phyloP scores from a whole-genome alignment of 2,329 filamentous ascomycete species.

The Xylaria sp. region DNA sequence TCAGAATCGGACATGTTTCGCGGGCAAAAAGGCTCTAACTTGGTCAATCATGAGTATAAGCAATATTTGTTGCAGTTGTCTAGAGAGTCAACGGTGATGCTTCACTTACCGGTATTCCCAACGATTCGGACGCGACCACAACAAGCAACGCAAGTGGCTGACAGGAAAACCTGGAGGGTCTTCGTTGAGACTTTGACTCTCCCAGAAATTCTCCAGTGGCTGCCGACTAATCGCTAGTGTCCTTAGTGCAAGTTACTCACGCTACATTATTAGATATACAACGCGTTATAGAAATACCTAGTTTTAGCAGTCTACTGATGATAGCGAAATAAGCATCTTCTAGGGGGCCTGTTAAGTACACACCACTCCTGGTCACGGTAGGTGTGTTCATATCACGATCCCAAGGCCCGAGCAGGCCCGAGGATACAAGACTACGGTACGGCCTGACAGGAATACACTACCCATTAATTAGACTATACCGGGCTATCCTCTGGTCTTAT shows the following conservation, averaged over 20 bases:
- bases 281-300: neutral
- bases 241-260: neutral
- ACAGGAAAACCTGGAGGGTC: slow-evolving; percentile 15
- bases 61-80: neutral
- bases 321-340: too few species aligned
- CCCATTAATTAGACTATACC: slow-evolving; percentile 13
- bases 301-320: neutral
- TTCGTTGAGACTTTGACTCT: neutral
- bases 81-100: neutral
- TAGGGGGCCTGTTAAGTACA: neutral
- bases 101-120: neutral
- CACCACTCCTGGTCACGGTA: slow-evolving; percentile 4
- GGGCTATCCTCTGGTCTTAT: slow-evolving; percentile 13
- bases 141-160: slow-evolving; percentile 14
- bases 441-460: slow-evolving; percentile 8
- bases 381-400: slow-evolving; percentile 10
- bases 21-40: neutral
- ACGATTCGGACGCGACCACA: slow-evolving; percentile 11
- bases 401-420: slow-evolving; percentile 10
- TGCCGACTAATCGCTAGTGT: slow-evolving; percentile 2
- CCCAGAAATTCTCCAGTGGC: slow-evolving; percentile 20
- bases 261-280: neutral
- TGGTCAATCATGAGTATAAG: neutral
- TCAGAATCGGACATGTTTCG: neutral
- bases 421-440: neutral